Percentiles rank a stretch among this genome's conserved stretches.
Evolutionary conservation across 1,284 basidiomycete species (phyloP).

Genomic region (Kwoniella shivajii): DNA sequence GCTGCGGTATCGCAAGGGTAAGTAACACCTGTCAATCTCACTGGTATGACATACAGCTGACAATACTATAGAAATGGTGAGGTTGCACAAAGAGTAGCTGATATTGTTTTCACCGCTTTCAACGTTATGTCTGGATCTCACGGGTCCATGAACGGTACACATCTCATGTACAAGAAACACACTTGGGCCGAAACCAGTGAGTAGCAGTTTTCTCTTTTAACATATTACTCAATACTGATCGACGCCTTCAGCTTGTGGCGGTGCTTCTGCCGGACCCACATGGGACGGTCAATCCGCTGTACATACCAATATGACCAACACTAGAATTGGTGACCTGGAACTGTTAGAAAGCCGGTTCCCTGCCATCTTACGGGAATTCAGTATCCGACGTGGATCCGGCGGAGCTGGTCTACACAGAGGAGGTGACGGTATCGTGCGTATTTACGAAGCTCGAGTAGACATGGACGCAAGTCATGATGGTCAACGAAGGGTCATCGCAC

Average conservation of each 20-base stretch:
- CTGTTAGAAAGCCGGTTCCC: constrained; percentile 63
- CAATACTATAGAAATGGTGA: constrained; percentile 73
- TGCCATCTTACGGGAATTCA: constrained; percentile 80
- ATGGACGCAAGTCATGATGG: constrained; percentile 50
- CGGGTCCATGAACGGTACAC: constrained; percentile 56
- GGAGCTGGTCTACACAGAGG: constrained; percentile 79
- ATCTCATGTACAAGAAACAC: constrained; percentile 16
- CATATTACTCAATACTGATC: not conserved
- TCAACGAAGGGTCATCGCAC: constrained; percentile 80
- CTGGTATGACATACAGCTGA: constrained; percentile 53
- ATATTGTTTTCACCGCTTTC: constrained; percentile 93
- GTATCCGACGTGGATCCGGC: constrained; percentile 72
- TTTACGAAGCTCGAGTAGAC: constrained; percentile 47
- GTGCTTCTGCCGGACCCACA: constrained; percentile 82
- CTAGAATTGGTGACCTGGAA: constrained; percentile 41
- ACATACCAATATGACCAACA: constrained; percentile 24
- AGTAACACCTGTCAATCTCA: not conserved
- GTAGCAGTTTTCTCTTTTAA: not conserved
- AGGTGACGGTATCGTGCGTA: constrained; percentile 84
- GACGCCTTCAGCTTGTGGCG: constrained; percentile 62
- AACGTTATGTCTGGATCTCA: constrained; percentile 90
- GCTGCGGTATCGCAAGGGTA: constrained; percentile 72
- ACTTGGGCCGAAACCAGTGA: constrained; percentile 20
- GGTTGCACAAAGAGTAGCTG: constrained; percentile 90
- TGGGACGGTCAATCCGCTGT: constrained; percentile 72